Base-by-base conservation (phyloP, 2,329 filamentous ascomycete genomes). In the Penicillium sclerotiorum region DNA sequence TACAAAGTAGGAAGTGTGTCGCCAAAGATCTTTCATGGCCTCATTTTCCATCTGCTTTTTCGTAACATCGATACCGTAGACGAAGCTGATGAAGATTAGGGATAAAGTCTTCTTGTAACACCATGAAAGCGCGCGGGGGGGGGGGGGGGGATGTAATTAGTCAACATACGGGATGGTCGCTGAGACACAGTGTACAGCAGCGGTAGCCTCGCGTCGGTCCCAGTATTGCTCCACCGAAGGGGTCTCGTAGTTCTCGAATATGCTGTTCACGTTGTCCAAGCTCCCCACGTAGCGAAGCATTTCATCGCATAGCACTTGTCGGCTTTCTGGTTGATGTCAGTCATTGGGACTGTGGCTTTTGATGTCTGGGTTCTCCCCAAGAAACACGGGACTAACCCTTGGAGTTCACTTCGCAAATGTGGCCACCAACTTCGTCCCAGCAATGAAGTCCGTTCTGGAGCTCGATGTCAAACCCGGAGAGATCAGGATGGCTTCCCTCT, bases 241-340 rank as follows among this genome's bases (percentile, higher is more conserved):
- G 15, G 38, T 5, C 12, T 47, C 25, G 18, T 47, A 23, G 20
- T 30, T 27, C 30, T 20, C 39, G 28, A 47, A 47, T 20, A 47
- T 40, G 28, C 23, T 47, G 36, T 47, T 37, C 23, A 47, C 37
- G 20, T 41, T 47, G 27, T 40, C 38, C 36, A 47, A 37, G 20
- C 45, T 47, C 9, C 27, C 27, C 11, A 47, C 27, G 21, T 47
- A 47, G 33, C 45, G 18, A 8, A 41, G 27, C 45, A 47, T 47
- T 21, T 47, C 45, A 9, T 39, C 30, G 15, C 37, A 41, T 4
- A 47, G 37, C 2, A 47, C 25, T 27, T 41, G 17, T 13, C 45
- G 17, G 12, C 12, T 38, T 18, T 38, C 20, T 38, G 15, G 8
- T 8, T 38, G 9, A 38, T 20, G 9, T 38, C 11, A 28, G n/a